Conservation (phyloP, 306 rosid species). For the Cucumis melo region DNA sequence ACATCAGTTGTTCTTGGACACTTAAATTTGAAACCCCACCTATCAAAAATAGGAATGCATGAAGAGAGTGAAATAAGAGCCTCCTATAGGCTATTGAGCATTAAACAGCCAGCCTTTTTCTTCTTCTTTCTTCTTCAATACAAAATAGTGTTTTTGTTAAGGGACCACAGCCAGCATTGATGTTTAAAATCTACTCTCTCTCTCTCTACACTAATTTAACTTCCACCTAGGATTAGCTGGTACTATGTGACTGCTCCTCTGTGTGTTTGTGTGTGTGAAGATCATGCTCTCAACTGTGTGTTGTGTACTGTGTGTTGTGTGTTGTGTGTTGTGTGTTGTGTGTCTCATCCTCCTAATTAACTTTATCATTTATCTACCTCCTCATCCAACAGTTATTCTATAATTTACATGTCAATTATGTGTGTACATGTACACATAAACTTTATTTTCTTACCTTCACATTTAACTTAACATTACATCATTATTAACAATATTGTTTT, state of each 20-base stretch:
- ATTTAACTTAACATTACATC: background rate
- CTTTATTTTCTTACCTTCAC: background rate
- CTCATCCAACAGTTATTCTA: background rate
- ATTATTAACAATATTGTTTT: no score
- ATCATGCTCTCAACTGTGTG: background rate
- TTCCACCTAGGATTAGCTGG: conserved; percentile 2
- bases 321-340: background rate
- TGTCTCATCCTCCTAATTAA: background rate
- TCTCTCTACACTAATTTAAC: background rate
- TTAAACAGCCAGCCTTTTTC: background rate
- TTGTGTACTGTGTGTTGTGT: background rate
- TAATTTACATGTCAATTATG: background rate
- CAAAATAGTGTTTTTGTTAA: background rate
- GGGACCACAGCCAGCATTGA: conserved; percentile 4
- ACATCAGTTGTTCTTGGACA: background rate
- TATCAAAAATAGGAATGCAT: conserved; percentile 5
- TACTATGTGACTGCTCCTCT: background rate
- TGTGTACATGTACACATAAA: background rate
- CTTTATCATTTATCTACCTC: background rate
- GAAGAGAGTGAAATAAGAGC: background rate
- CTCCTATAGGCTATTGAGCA: conserved; percentile 3
- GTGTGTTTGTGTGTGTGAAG: background rate
- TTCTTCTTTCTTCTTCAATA: background rate
- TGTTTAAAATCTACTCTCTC: conserved; percentile 1
- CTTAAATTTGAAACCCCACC: background rate